These are phyloP conservation scores for Domatiomyces catenatus DNA, from an alignment of 2,329 filamentous ascomycete genomes.

Conservation along the genomic window DNA sequence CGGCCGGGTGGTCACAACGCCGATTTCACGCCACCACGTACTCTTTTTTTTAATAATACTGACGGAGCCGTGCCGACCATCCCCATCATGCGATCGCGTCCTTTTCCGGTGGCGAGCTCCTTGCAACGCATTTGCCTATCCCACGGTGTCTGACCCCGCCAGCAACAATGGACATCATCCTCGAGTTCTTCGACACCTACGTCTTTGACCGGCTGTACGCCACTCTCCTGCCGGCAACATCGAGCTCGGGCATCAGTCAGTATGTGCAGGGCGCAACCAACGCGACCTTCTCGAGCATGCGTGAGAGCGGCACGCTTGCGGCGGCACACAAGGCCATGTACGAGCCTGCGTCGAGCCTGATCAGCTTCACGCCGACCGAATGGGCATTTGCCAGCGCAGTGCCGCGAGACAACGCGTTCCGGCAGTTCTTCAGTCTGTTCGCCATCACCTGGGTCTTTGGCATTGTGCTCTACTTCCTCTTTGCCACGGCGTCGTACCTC, in stretches of 20 bases:
- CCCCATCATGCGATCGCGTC: background rate
- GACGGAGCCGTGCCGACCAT: background rate
- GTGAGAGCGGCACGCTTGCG: slow-evolving; percentile 36
- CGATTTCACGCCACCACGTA: slow-evolving; percentile 1
- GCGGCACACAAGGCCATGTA: slow-evolving; percentile 37
- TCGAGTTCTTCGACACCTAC: slow-evolving; percentile 71
- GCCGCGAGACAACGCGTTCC: slow-evolving; percentile 59
- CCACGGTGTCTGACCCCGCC: background rate
- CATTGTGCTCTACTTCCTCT: slow-evolving; percentile 62
- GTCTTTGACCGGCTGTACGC: slow-evolving; percentile 69
- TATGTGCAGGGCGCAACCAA: slow-evolving; percentile 36
- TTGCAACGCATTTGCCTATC: background rate
- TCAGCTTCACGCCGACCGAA: slow-evolving; percentile 53
- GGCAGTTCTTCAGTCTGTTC: slow-evolving; percentile 63
- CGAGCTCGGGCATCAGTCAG: slow-evolving; percentile 38
- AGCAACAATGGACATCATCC: slow-evolving; percentile 70
- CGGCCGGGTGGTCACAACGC: background rate
- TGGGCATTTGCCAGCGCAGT: slow-evolving; percentile 67
- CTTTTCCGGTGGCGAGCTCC: background rate
- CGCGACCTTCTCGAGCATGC: slow-evolving; percentile 38
- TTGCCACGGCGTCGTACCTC: slow-evolving; percentile 66
- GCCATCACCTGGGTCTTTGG: slow-evolving; percentile 91
- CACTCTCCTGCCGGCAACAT: slow-evolving; percentile 45
- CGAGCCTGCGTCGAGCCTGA: slow-evolving; percentile 54
- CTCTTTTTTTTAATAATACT: background rate